Evolutionary conservation across 176 grass and related monocot species (phyloP).

Genomic region (Typha latifolia): DNA sequence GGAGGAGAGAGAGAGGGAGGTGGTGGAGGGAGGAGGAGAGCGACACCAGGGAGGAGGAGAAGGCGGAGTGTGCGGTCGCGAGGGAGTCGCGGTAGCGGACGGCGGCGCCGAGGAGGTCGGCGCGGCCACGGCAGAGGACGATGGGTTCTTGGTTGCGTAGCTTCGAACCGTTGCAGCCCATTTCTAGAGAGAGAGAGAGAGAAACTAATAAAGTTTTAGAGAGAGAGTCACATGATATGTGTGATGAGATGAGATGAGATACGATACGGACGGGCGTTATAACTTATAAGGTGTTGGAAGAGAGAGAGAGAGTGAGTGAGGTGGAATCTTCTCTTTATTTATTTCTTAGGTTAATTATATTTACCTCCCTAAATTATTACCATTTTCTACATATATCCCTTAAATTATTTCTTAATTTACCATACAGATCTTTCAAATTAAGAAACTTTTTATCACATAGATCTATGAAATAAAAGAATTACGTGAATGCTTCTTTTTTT

Average conservation of each 20-base stretch:
- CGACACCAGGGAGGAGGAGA: constrained; percentile 43
- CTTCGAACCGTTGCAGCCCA: constrained; percentile 91
- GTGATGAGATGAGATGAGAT: neutral
- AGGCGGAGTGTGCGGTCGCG: constrained; percentile 53
- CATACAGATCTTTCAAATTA: no score
- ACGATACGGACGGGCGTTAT: neutral
- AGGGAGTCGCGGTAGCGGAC: constrained; percentile 74
- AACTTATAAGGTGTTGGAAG: neutral
- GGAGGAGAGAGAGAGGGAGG: constrained; percentile 19
- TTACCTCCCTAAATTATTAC: no score
- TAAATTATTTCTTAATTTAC: no score
- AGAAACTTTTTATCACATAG: no score
- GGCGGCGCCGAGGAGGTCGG: constrained; percentile 58
- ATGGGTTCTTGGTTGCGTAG: constrained; percentile 69
- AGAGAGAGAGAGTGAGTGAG: neutral
- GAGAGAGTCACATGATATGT: neutral
- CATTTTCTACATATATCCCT: no score
- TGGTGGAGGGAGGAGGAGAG: constrained; percentile 47
- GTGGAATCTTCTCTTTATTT: constrained; percentile 40
- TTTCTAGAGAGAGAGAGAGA: constrained; percentile 8
- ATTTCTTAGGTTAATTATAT: neutral
- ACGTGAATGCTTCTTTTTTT: no score
- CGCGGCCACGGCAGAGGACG: constrained; percentile 55
- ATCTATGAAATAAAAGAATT: no score
- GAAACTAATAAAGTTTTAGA: neutral